Evolutionary conservation across 75 land plant genomes (phyloP).

Genomic region (Sequoiadendron giganteum): DNA sequence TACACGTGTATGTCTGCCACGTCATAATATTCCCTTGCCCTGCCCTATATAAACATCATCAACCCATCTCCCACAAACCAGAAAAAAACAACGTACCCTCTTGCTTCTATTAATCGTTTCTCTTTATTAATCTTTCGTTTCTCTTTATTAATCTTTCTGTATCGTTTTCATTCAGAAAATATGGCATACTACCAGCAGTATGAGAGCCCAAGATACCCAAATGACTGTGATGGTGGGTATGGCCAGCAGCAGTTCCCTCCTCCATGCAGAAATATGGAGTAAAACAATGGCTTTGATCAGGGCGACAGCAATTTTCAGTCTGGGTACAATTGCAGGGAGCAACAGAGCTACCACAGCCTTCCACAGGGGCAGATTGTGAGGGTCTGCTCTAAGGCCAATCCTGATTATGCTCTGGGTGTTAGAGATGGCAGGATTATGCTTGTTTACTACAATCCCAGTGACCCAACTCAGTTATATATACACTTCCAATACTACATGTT

Average conservation of each 20-base stretch:
- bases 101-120: background rate
- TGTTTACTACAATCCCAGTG: conserved; percentile 26
- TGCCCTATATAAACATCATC: background rate
- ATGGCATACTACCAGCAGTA: background rate
- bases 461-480: conserved; percentile 29
- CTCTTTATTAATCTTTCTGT: background rate
- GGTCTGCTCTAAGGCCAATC: conserved; percentile 29
- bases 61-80: background rate
- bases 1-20: background rate
- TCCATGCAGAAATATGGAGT: background rate
- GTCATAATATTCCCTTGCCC: background rate
- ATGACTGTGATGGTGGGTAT: background rate
- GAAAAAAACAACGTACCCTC: background rate
- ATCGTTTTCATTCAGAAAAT: background rate
- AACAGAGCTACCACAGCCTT: background rate
- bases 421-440: conserved; percentile 17
- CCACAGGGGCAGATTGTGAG: conserved; percentile 31
- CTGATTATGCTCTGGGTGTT: conserved; percentile 35
- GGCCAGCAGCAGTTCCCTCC: background rate
- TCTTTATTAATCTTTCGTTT: background rate
- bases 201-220: background rate
- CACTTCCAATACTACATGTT: background rate
- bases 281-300: background rate
- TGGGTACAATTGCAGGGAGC: background rate
- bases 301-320: background rate